phyloP scores from a whole-genome alignment of 169 alveolate genomes.

The Plasmodium chabaudi region DNA sequence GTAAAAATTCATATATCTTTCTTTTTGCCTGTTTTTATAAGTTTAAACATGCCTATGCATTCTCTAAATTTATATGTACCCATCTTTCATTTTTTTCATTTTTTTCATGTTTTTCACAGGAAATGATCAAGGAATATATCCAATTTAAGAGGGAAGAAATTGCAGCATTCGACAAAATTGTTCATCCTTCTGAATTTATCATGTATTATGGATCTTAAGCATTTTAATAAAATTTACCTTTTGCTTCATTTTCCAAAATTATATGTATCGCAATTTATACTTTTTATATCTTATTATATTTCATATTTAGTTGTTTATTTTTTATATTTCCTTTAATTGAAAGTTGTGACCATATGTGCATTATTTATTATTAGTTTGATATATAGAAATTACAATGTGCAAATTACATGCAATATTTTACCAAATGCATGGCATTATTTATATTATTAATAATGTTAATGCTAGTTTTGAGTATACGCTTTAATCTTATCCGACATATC shows the following conservation, averaged over 20 bases:
- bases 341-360: too few relatives aligned
- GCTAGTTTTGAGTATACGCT: too few relatives aligned
- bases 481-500: too few relatives aligned
- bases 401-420: too few relatives aligned
- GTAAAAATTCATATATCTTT: background rate
- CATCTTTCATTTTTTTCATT: background rate
- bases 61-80: background rate
- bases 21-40: background rate
- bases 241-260: background rate
- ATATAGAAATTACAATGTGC: too few relatives aligned
- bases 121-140: conserved; percentile 71
- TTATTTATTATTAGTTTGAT: too few relatives aligned
- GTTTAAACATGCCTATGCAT: background rate
- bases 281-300: too few relatives aligned
- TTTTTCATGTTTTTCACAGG: conserved; percentile 44
- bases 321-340: too few relatives aligned
- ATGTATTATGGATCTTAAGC: conserved; percentile 43
- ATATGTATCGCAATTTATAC: background rate
- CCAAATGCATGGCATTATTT: too few relatives aligned
- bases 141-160: conserved; percentile 65
- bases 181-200: conserved; percentile 40
- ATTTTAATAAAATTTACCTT: background rate
- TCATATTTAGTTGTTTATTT: too few relatives aligned
- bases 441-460: too few relatives aligned
- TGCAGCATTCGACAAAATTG: conserved; percentile 16